phyloP scores from a whole-genome alignment of 495 filamentous ascomycete species.

The Rhypophila decipiens region DNA sequence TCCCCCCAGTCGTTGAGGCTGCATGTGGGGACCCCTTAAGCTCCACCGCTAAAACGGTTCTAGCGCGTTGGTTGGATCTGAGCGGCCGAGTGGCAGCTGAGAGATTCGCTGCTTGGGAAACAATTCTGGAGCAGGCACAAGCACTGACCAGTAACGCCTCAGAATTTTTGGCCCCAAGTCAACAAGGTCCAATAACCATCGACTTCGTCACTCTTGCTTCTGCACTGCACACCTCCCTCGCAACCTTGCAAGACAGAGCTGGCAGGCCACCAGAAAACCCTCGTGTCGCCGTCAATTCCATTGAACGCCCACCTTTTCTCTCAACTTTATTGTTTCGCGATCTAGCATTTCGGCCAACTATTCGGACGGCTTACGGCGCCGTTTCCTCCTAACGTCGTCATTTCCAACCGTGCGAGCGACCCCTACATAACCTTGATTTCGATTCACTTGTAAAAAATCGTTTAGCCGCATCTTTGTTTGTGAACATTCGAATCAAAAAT shows the following conservation, averaged over 20 bases:
- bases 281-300: conserved; percentile 1
- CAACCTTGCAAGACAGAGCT: background rate
- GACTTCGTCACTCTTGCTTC: conserved; percentile 28
- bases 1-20: background rate
- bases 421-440: too few species aligned
- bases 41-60: too few species aligned
- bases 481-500: too few species aligned
- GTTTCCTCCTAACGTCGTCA: background rate
- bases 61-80: conserved; percentile 4
- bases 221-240: conserved; percentile 8
- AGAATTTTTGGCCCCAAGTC: conserved; percentile 30
- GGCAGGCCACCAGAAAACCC: background rate
- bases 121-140: conserved; percentile 9
- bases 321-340: conserved; percentile 1
- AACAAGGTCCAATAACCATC: conserved; percentile 33
- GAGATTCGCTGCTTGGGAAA: background rate
- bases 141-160: conserved; percentile 20
- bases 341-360: background rate
- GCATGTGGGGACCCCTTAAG: conserved; percentile 7
- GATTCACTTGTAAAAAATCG: too few species aligned
- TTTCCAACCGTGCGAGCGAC: background rate
- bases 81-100: conserved; percentile 6
- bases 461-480: too few species aligned
- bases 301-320: background rate
- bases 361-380: background rate